Base-by-base conservation (phyloP, 163 green algal species). In the Chloromonas sp. region DNA sequence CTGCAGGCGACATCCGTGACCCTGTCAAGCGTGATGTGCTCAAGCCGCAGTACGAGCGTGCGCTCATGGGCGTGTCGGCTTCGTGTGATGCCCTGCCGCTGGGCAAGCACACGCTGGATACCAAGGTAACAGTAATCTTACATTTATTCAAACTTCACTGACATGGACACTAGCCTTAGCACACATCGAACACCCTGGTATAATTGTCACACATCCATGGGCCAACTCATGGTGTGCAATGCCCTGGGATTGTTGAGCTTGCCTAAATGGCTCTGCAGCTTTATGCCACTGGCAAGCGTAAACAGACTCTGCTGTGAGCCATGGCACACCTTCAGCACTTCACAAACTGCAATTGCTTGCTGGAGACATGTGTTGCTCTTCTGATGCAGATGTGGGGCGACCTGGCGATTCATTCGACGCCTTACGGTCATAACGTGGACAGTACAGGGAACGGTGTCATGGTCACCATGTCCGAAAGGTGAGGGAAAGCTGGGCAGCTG, bases 1-100 rank as follows among this genome's bases (percentile, higher is more conserved):
- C 36, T 36, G n/a, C 85, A 89, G 88, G 88, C n/a, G 88, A 91
- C 80, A 90, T 93, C 57, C 76, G 84, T 1, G 90, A 93, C 81
- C 90, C 90, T 0, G 61, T 93, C 0, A 93, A 93, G 85, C 87
- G 90, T 3, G 90, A 93, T 78, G 59, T 92, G 61, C 83, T 91
- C 61, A 92, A 92, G 70, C 66, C 81, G 1, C 14, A 86, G 61
- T 83, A 87, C 59, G 90, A 93, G 86, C 71, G 71, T 0, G 76
- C 78, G 58, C 81, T 89, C 58, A 87, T 93, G 90, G 83, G 71
- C 60, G 71, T 83, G 0, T 71, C 79, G 0, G 8, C 78, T 62
- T 60, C 59, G 57, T n/a, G 2, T 0, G 58, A 79, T 60, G 57
- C 70, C 60, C 57, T 59, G n/a, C 60, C 78, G 5, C 77, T 85